These are phyloP conservation scores for Trametes punicea DNA, from an alignment of 768 basidiomycete genomes.

Conservation along the genomic window DNA sequence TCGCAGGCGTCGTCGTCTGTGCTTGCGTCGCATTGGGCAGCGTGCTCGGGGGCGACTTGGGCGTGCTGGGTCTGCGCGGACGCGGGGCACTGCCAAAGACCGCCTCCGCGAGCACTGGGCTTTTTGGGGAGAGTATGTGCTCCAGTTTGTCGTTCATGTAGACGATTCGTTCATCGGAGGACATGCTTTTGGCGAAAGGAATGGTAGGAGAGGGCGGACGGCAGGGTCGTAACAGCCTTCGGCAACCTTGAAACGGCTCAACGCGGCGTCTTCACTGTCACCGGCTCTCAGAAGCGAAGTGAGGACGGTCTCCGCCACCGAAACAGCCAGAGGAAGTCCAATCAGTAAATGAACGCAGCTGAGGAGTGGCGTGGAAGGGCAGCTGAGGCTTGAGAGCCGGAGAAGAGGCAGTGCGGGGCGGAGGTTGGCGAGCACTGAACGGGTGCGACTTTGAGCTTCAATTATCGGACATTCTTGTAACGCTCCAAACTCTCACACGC, in stretches of 20 bases:
- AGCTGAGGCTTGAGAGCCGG: not conserved
- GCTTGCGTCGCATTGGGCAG: conserved; percentile 6
- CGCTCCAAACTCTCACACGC: not conserved
- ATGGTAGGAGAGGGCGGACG: not conserved
- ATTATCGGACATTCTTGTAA: not conserved
- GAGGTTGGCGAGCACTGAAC: not conserved
- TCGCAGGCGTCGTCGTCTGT: conserved; percentile 3
- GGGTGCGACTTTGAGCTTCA: not conserved
- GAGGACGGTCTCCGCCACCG: not conserved
- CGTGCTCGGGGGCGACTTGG: conserved; percentile 9
- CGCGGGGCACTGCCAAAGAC: conserved; percentile 26
- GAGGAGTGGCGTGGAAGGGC: not conserved
- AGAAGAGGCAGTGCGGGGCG: not conserved
- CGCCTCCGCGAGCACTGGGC: conserved; percentile 16
- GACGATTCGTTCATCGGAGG: conserved; percentile 11
- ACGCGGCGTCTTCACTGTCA: conserved; percentile 4
- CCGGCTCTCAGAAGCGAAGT: conserved; percentile 10
- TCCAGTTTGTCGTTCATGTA: conserved; percentile 13
- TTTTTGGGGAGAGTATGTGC: conserved; percentile 14
- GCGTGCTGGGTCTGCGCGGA: conserved; percentile 16
- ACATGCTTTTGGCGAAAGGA: not conserved
- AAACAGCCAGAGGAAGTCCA: not conserved
- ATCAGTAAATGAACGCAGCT: not conserved
- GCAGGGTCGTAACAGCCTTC: not conserved
- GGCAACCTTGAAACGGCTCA: not conserved